Base-by-base conservation (phyloP, 768 basidiomycete genomes). In the Serendipita indica region DNA sequence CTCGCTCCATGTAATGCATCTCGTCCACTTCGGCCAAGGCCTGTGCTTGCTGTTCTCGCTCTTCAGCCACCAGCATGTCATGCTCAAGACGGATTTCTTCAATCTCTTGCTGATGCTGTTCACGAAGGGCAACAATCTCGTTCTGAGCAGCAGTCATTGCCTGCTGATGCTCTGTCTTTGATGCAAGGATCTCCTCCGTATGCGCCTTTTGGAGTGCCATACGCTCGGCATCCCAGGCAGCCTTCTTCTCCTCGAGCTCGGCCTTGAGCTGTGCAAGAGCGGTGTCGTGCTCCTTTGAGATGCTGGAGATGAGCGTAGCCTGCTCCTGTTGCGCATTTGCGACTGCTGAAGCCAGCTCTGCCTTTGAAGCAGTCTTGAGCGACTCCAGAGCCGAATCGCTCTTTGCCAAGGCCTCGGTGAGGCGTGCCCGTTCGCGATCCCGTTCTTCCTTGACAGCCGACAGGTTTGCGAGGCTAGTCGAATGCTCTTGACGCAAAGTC, bases 221-320 rank as follows among this genome's bases (percentile, higher is more conserved):
- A 22, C 58, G 32, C 12, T 41, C 32, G 6, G 58, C 64, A 14
- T 71, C 67, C 3, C 70, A 69, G 49, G 74, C 72, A 41, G 72
- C 67, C n/a, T 79, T 61, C 43, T 83, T 80, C 60, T 75, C 75
- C 46, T 78, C 73, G 63, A 88, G 82, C 6, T 73, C 73, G 33
- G 69, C 74, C 62, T 79, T 77, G 33, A 83, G 64, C 59, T 82
- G 79, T 57, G 75, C 70, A 5, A 89, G 70, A 39, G 79, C 68
- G 1, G 67, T 63, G 3, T 76, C 74, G 56, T 86, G 81, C 61
- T 81, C 27, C 28, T 30, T 37, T 25, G 16, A 30, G 10, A 25
- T 30, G 5, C 20, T 34, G 1, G 57, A 61, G 33, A 56, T 14
- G 3, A 60, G 32, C 16, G 30, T 33, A 1, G 45, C 22, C 13